A percentile compares a stretch with the other conserved stretches of the same genome.
Conservation (phyloP, 2,329 filamentous ascomycete genomes). For the Stromatinia cepivora region DNA sequence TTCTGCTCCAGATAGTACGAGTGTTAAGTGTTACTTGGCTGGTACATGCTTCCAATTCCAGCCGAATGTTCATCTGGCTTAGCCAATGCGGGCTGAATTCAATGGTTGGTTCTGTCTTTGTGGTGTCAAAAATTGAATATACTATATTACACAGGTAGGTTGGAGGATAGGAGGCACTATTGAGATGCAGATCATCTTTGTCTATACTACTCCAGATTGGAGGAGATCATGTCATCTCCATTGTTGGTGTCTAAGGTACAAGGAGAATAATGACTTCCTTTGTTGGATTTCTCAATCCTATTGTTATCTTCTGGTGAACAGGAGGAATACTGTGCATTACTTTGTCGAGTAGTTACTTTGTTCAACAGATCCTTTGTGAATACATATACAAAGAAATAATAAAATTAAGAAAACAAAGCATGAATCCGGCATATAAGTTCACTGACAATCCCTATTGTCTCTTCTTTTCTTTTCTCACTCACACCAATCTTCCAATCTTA, state of each 20-base stretch:
- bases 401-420: constrained; percentile 16
- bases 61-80: neutral
- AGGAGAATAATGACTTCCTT: neutral
- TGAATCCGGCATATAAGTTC: constrained; percentile 13
- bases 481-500: neutral
- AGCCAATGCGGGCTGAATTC: neutral
- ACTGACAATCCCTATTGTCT: constrained; percentile 28
- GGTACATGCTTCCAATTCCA: neutral
- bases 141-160: neutral
- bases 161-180: neutral
- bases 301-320: constrained; percentile 1
- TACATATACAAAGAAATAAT: neutral
- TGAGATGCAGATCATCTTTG: neutral
- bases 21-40: no score
- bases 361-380: neutral
- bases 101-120: neutral
- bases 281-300: neutral
- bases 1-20: neutral
- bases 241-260: neutral
- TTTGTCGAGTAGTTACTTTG: neutral
- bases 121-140: neutral
- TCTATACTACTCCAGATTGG: neutral
- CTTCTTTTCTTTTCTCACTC: neutral
- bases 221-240: neutral
- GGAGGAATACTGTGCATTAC: neutral